Percentiles rank a stretch among this genome's conserved stretches.
Conservation (phyloP, 1,284 basidiomycete species). For the Polyporus tsugae region DNA sequence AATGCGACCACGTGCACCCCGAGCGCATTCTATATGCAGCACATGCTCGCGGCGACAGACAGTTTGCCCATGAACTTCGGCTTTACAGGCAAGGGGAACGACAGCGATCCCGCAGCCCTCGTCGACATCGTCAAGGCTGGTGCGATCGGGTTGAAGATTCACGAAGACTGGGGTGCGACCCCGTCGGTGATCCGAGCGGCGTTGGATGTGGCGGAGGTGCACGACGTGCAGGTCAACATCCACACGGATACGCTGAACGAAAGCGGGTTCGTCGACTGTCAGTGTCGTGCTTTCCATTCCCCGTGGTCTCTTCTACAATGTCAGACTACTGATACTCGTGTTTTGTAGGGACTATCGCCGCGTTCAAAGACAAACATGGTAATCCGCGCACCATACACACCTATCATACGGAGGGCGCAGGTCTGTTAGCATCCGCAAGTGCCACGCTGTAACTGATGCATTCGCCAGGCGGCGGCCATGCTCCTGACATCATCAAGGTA, state of each 20-base stretch:
- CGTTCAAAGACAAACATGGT: slow-evolving; percentile 70
- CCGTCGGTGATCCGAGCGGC: slow-evolving; percentile 85
- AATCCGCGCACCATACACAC: slow-evolving; percentile 88
- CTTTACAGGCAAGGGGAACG: slow-evolving; percentile 96
- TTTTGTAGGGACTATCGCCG: slow-evolving; percentile 81
- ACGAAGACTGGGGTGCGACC: slow-evolving; percentile 98
- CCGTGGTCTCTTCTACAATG: slow-evolving; percentile 34
- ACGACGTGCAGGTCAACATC: slow-evolving; percentile 98
- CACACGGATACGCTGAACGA: slow-evolving; percentile 98
- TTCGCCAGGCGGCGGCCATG: slow-evolving; percentile 86
- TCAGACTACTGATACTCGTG: not conserved
- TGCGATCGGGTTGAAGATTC: slow-evolving; percentile 92
- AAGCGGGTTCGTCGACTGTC: slow-evolving; percentile 91
- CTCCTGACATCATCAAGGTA: slow-evolving; percentile 97
- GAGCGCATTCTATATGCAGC: slow-evolving; percentile 84
- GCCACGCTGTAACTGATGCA: not conserved
- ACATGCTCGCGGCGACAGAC: slow-evolving; percentile 92
- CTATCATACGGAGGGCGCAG: slow-evolving; percentile 96
- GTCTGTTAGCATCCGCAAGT: slow-evolving; percentile 46
- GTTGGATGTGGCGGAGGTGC: slow-evolving; percentile 88
- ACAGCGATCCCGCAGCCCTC: slow-evolving; percentile 76
- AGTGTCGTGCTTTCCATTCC: too few relatives aligned
- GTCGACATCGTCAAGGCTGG: slow-evolving; percentile 91
- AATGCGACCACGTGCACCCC: slow-evolving; percentile 97
- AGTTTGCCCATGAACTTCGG: slow-evolving; percentile 91